These are phyloP conservation scores for Saksenaea oblongispora DNA, from an alignment of 371 early-diverging fungal genomes.

Conservation along the genomic window DNA sequence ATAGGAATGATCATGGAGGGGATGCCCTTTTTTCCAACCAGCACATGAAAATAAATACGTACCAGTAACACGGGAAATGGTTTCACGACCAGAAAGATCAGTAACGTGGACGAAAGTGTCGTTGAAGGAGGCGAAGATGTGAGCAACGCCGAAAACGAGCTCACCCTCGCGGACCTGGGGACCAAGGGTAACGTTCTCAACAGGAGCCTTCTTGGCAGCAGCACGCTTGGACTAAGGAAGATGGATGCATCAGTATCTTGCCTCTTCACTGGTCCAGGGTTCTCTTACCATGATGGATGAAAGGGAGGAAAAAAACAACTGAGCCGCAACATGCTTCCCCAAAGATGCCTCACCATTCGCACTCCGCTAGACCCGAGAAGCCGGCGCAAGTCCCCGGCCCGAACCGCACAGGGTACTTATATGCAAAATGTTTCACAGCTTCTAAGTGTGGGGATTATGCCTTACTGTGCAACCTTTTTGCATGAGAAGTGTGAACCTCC, in stretches of 20 bases:
- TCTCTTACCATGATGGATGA: slow-evolving; percentile 12
- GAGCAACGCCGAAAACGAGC: slow-evolving; percentile 99
- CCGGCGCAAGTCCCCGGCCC: too few relatives aligned
- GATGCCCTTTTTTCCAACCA: slow-evolving; percentile 8
- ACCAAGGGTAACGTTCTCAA: slow-evolving; percentile 93
- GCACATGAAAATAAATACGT: slow-evolving; percentile 20
- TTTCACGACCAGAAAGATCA: slow-evolving; percentile 99
- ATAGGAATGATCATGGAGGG: not conserved
- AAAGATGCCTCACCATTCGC: not conserved
- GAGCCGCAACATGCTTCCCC: not conserved
- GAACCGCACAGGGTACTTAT: too few relatives aligned
- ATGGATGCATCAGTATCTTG: not conserved
- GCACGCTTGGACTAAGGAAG: slow-evolving; percentile 65
- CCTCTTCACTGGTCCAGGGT: too few relatives aligned
- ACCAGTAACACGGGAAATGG: slow-evolving; percentile 99
- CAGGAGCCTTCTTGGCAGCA: slow-evolving; percentile 63
- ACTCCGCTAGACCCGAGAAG: not conserved
- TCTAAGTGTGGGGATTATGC: not conserved
- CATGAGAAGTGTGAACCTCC: too few relatives aligned
- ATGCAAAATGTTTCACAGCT: too few relatives aligned
- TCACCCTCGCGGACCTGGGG: slow-evolving; percentile 98
- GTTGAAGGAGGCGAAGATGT: slow-evolving; percentile 99
- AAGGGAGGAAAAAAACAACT: slow-evolving; percentile 3
- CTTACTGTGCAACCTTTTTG: too few relatives aligned
- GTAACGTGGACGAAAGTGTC: slow-evolving; percentile 99